Base-by-base conservation (phyloP, 2,329 filamentous ascomycete genomes). In the Verticillium isaacii region DNA sequence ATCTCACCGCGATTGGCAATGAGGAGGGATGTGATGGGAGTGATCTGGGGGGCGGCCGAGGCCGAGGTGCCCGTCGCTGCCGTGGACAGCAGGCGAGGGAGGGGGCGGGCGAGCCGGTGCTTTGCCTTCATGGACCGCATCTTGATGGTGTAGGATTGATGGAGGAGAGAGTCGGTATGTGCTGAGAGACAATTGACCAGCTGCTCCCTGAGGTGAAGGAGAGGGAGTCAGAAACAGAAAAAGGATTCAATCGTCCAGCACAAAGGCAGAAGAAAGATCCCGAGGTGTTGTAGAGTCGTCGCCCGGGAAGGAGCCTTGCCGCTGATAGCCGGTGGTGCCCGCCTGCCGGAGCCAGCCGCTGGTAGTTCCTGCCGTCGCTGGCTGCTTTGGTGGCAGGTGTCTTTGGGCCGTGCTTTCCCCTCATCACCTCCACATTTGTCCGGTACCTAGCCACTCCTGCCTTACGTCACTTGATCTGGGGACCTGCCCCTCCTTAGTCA, bases 1-100 rank as follows among this genome's bases (percentile, higher is more conserved):
- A 99, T 99, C 77, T 99, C 95, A 69, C 95, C 95, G 68, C 95
- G 89, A 74, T 99, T 99, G 60, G 95, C 95, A 73, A 99, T 98
- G 29, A 99, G 84, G 52, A 98, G 90, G 9, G 93, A 96, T 61
- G 87, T 88, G 67, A 89, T 85, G 34, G 85, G 82, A 15, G 79
- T 82, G 56, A 77, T 69, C 54, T 72, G 70, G 8, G 52, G 59
- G 12, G 52, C 56, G 23, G 59, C 52, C 23, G 64, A 62, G 34
- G 64, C 62, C 17, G 62, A 56, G 37, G 68, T 55, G 5, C 25
- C 25, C 32, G 58, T 54, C 23, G 69, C 68, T 60, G 71, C 64
- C 37, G 72, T 71, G 61, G 77, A 73, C 56, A 75, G 68, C 36
- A 68, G 71, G 62, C 74, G 80, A 73, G 75, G 74, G 66, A 76